Evolutionary conservation across 202 grass and related monocot species (phyloP), one percentile per base, ranked within the genome.

Genomic region (Elaeis oleifera): DNA sequence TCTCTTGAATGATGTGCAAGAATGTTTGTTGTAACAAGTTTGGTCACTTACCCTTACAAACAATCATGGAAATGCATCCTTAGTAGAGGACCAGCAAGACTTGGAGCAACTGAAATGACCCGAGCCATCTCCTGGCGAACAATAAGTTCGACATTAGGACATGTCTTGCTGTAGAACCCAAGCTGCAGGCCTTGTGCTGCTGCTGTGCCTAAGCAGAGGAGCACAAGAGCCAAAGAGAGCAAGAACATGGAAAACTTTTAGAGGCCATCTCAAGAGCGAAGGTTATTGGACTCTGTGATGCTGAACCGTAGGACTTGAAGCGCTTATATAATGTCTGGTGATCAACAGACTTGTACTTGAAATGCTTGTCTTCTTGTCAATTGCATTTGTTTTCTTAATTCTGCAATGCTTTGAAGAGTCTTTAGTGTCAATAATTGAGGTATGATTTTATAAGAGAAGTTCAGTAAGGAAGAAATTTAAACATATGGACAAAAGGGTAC

Each of bases 11-110:
- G 49, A 51, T 44, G 4, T 11, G 23, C 14, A 71, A 71, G 21
- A 56, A 23, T 53, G 51, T 6, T 21, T 56, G 27, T 39, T 19
- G 17, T 1, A n/a, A 20, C 23, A 5, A 59, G 25, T 21, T 20
- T 49, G 20, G 9, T 8, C 0, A 32, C 79, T 53, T 76, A 96
- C 90, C 80, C 88, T 78, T 32, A 99, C 85, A 68, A 99, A 76
- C 94, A 99, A 71, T 99, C 94, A 50, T 99, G 88, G 77, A 99
- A 99, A 63, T 94, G 94, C 80, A 99, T 70, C 74, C 94, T 25
- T 53, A 99, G 75, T 29, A 99, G 78, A 23, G 94, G 82, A 0
- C 65, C 94, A 16, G 88, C 82, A 25, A 97, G 88, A 11, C 36
- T 39, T 39, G 36, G 94, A 50, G 80, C 85, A 13, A 71, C 27